Base-by-base conservation (phyloP, 305 asterid genomes). In the Fraxinus sp. region DNA sequence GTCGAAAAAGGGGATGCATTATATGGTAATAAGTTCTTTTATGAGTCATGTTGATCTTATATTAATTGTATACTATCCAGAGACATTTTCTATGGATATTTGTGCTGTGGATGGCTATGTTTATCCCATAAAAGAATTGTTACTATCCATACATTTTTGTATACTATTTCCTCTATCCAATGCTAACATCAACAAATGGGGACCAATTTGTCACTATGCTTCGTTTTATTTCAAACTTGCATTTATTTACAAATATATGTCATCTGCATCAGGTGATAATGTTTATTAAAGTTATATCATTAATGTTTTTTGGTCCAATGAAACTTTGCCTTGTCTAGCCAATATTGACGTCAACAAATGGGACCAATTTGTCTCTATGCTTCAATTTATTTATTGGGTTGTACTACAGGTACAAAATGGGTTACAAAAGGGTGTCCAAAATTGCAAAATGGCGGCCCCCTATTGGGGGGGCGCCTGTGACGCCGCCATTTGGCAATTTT, bases 1-100 rank as follows among this genome's bases (percentile, higher is more conserved):
- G 80, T 73, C 0, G 91, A 88, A 22, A 87, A 88, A 76, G 91
- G 91, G 24, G 90, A 87, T 78, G 93, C 91, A 26, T 26, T 88
- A 28, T 79, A 84, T 80, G 93, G 91, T 88, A 76, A 36, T 1
- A 28, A 28, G 7, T 10, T 68, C 2, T 28, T 66, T 68, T 10
- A 33, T 4, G 13, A 9, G 9, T 68, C 37, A 68, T 68, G 5
- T 66, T 26, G 74, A 7, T 1, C 37, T 11, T 18, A 4, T 66
- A 11, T 1, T 66, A 24, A 28, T 66, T 68, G 20, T 28, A 28
- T 28, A 4, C 9, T 8, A 28, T 68, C 5, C 9, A 22, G 1
- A 62, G 16, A 66, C 30, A 66, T 6, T 66, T 66, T 66, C 6
- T 66, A 3, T 66, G n/a, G 35, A 62, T 32, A 44, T 11, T 44